A percentile compares a stretch with the other conserved stretches of the same genome.
These are phyloP conservation scores for Cystobasidium ongulense DNA, from an alignment of 768 basidiomycete species.

Conservation along the genomic window DNA sequence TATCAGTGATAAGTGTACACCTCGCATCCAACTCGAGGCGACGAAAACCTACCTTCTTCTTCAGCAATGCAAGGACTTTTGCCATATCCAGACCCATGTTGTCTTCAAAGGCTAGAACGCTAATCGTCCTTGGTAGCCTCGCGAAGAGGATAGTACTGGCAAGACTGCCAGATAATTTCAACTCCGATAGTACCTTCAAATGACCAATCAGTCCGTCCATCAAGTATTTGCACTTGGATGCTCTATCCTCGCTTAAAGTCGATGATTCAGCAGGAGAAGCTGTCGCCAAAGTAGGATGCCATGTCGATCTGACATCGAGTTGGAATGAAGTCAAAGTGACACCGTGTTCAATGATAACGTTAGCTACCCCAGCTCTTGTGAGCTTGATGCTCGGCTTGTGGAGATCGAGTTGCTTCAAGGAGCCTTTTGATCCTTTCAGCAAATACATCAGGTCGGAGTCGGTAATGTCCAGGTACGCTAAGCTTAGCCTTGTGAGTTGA, in stretches of 20 bases:
- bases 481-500: slow-evolving; percentile 40
- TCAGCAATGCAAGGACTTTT: background rate
- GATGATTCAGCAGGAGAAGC: background rate
- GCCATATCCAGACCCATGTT: slow-evolving; percentile 13
- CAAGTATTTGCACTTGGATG: background rate
- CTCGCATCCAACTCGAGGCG: background rate
- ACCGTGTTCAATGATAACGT: background rate
- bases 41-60: slow-evolving; percentile 17
- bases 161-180: slow-evolving; percentile 24
- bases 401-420: slow-evolving; percentile 17
- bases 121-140: slow-evolving; percentile 12
- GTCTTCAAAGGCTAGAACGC: slow-evolving; percentile 18
- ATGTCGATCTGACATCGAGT: background rate
- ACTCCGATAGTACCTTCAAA: slow-evolving; percentile 5
- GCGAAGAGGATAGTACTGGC: slow-evolving; percentile 3
- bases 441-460: slow-evolving; percentile 9
- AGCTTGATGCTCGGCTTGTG: background rate
- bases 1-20: too few species aligned
- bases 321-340: background rate
- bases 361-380: slow-evolving; percentile 2
- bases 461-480: slow-evolving; percentile 32
- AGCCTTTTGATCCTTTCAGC: background rate
- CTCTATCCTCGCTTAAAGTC: background rate
- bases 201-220: slow-evolving; percentile 22
- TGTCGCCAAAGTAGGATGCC: background rate